Percentiles rank a stretch among this genome's conserved stretches.
phyloP scores from a whole-genome alignment of 768 basidiomycete genomes.

The Cyclocybe cylindracea region DNA sequence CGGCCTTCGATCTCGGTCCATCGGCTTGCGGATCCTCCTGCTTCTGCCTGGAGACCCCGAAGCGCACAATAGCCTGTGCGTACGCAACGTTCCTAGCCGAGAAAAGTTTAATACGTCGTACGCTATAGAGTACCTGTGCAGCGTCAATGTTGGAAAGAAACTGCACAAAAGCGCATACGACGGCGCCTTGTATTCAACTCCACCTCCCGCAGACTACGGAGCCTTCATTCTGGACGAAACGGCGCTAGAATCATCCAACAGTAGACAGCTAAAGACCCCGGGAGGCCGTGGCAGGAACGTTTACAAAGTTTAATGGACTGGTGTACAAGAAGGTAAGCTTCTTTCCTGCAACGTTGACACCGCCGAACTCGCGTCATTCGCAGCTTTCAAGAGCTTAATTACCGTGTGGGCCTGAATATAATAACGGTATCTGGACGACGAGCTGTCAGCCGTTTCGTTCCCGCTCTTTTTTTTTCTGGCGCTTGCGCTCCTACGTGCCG shows the following conservation, averaged over 20 bases:
- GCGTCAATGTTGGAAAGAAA: too few relatives aligned
- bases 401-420: not conserved
- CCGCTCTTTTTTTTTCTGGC: not conserved
- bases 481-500: not conserved
- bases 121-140: too few relatives aligned
- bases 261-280: not conserved
- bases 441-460: not conserved
- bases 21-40: conserved; percentile 13
- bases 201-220: too few relatives aligned
- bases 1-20: conserved; percentile 11
- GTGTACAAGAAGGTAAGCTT: conserved; percentile 1
- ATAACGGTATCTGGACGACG: not conserved
- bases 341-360: conserved; percentile 8
- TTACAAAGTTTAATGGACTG: not conserved
- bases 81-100: not conserved
- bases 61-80: conserved; percentile 1
- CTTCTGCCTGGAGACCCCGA: not conserved
- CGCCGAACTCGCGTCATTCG: conserved; percentile 3
- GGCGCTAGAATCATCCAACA: too few relatives aligned
- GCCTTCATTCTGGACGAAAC: too few relatives aligned
- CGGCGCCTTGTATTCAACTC: too few relatives aligned
- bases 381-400: conserved; percentile 5
- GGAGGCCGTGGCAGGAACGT: not conserved
- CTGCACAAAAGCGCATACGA: too few relatives aligned
- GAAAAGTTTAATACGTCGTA: too few relatives aligned